Percentiles rank a stretch among this genome's conserved stretches.
phyloP scores from a whole-genome alignment of 2,329 filamentous ascomycete species.

The Colletotrichum sp. region DNA sequence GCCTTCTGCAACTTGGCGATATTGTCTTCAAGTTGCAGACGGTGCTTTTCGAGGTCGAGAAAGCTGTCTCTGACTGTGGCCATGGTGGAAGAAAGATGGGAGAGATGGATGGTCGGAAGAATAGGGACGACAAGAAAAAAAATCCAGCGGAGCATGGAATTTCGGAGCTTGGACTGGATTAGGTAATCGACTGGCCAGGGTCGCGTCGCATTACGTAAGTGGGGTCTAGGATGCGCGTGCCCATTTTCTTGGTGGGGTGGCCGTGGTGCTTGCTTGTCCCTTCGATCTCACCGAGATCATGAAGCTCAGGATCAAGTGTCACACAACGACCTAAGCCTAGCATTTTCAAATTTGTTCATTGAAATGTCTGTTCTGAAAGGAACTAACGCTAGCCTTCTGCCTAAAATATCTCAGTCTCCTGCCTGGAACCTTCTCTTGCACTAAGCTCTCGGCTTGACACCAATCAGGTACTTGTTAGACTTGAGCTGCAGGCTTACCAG shows the following conservation, averaged over 20 bases:
- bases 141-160: background rate
- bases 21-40: slow-evolving; percentile 76
- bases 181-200: background rate
- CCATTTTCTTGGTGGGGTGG: background rate
- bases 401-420: background rate
- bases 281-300: no score
- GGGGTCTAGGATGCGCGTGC: background rate
- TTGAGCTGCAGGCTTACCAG: background rate
- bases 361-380: background rate
- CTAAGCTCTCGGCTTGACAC: background rate
- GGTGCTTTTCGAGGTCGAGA: slow-evolving; percentile 75
- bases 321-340: background rate
- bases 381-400: background rate
- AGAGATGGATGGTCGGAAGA: background rate
- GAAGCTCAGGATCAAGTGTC: background rate
- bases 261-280: no score
- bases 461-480: background rate
- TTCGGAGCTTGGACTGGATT: slow-evolving; percentile 2
- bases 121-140: background rate
- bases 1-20: slow-evolving; percentile 76
- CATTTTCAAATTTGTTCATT: background rate
- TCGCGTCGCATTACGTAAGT: slow-evolving; percentile 2
- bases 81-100: slow-evolving; percentile 35
- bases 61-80: slow-evolving; percentile 55
- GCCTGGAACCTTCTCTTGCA: background rate